Evolutionary conservation across 2,329 filamentous ascomycete genomes (phyloP), one percentile per base, ranked within the genome.

Genomic region (Apiospora rasikravindrae): DNA sequence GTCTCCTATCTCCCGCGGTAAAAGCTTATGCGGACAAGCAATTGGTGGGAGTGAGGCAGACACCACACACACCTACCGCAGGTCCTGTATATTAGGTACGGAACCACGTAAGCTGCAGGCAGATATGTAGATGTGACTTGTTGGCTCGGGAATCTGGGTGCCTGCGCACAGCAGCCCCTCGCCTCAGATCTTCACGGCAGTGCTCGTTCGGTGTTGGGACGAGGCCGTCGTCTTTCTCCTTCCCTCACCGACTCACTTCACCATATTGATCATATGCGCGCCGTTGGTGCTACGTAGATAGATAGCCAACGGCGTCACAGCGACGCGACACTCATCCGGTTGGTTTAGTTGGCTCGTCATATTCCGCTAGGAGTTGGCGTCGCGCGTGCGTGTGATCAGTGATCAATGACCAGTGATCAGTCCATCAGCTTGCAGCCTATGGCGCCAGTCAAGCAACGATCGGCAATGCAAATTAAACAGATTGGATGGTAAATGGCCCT

Each of bases 391-490:
- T 40, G 53, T 61, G 53, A 61, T 61, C 53, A 61, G 53, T 61
- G 53, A 61, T 61, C 53, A 61, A 22, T 49, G 49, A 51, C 13
- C 49, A 51, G 57, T 61, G 37, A 44, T 68, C 67, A 68, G 67
- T 49, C 45, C 45, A 45, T 68, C 42, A 68, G 29, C 67, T 49
- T 68, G 67, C 67, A 49, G 42, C 42, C 33, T 11, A 45, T 68
- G 24, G 24, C 68, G 57, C 57, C 57, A 64, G 47, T 68, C 24
- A n/a, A 45, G 71, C 69, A 73, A 47, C 49, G 71, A 73, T 73
- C 71, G 69, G 44, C 71, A 70, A 73, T 73, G 71, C 71, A 64
- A 71, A 70, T 73, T 71, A 53, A 69, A 71, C 57, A 70, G 68
- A 49, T 51, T 69, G 47, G 49, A 61, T 29, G 49, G 14, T 71